A percentile compares a stretch with the other conserved stretches of the same genome.
Conservation (phyloP, 768 basidiomycete species). For the Russula emetica region DNA sequence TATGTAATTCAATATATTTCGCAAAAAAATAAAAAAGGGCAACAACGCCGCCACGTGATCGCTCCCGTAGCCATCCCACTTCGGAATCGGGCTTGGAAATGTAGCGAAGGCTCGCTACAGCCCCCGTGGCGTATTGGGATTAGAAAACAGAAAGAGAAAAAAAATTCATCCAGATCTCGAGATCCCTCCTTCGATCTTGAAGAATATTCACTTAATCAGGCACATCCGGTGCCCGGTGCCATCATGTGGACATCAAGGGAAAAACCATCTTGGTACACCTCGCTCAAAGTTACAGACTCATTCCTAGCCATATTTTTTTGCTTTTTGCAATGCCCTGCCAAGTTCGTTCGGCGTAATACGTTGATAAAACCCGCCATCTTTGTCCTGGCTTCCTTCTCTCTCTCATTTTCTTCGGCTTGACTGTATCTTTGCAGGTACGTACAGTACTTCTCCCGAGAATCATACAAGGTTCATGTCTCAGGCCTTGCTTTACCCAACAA, state of each 20-base stretch:
- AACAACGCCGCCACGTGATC: constrained; percentile 23
- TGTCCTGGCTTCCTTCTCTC: constrained; percentile 13
- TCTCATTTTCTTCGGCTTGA: constrained; percentile 12
- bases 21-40: constrained; percentile 4
- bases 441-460: constrained; percentile 24
- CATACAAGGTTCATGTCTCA: constrained; percentile 26
- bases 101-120: constrained; percentile 11
- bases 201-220: constrained; percentile 26
- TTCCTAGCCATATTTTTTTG: constrained; percentile 12
- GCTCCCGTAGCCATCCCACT: constrained; percentile 13
- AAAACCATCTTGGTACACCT: constrained; percentile 11
- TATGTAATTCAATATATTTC: constrained; percentile 13
- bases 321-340: constrained; percentile 13
- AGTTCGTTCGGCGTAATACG: constrained; percentile 19
- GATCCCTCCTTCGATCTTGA: constrained; percentile 23
- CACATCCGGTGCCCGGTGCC: constrained; percentile 24
- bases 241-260: constrained; percentile 21
- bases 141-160: constrained; percentile 5
- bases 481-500: constrained; percentile 24
- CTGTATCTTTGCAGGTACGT: constrained; percentile 18
- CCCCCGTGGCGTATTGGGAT: background rate
- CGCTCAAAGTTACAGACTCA: constrained; percentile 18
- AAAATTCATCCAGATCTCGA: constrained; percentile 12
- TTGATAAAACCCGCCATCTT: constrained; percentile 22
- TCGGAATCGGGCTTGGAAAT: constrained; percentile 21